Evolutionary conservation across 495 filamentous ascomycete species (phyloP), one percentile per base, ranked within the genome.

Genomic region (Neurospora sp.): DNA sequence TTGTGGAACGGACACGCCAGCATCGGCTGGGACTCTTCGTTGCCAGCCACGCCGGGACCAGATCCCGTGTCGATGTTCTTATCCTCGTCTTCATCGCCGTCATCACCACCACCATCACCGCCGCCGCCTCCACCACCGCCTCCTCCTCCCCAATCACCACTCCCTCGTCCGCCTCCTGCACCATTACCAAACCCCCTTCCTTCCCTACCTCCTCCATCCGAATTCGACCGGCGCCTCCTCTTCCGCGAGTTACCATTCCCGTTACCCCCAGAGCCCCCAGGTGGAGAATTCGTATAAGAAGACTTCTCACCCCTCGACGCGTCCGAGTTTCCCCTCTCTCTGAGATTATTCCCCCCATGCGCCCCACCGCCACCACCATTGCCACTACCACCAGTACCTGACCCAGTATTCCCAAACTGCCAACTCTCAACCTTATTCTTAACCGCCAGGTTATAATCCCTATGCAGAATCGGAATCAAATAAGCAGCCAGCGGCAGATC

Each of bases 1-100:
- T 78, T 78, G 76, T 78, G 74, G 39, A 78, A 78, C 12, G 76
- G 77, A 41, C 77, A 78, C 1, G 77, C 77, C 5, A 78, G 74
- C 71, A 75, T 46, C 14, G 39, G 72, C 35, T 70, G 69, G 5
- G 69, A 39, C 44, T 73, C 73, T 12, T 12, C 44, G 31, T 31
- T 69, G 2, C 71, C 76, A 14, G 70, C 69, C 70, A 71, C 39
- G n/a, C 73, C 70, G 31, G 70, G 70, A 4, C 70, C 31, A 20
- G 42, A 44, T 31, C 41, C 35, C 3, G 35, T 38, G 37, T 72
- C 62, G 6, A 59, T 74, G 69, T 74, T 66, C 9, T 76, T 73
- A 3, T 76, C 74, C 6, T 77, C 72, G 2, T 78, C 75, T 8
- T 71, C 71, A 16, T 76, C 76, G 31, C 75, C 75, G n/a, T 69